Conservation (phyloP, 2,329 filamentous ascomycete genomes). For the Aureobasidium subglaciale region DNA sequence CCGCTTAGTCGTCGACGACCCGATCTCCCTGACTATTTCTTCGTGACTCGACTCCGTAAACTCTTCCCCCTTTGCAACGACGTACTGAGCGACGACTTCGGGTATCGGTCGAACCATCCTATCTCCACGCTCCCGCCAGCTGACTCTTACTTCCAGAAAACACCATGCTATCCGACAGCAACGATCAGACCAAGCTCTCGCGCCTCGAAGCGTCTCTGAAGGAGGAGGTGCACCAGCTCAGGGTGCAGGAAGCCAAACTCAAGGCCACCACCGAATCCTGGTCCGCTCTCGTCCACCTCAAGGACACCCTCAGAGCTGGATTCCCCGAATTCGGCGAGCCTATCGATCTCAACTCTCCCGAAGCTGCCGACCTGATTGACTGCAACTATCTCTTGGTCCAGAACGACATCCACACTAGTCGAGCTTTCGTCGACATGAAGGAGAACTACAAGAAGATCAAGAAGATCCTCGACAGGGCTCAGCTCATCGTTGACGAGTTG, state of each 20-base stretch:
- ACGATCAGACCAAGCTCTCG: too few species aligned
- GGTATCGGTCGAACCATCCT: too few species aligned
- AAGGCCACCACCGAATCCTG: not conserved
- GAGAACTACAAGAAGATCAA: not conserved
- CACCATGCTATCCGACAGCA: too few species aligned
- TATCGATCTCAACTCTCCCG: not conserved
- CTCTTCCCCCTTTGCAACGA: too few species aligned
- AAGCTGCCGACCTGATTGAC: not conserved
- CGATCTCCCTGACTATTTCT: too few species aligned
- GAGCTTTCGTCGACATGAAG: not conserved
- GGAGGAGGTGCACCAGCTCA: not conserved
- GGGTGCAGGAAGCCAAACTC: not conserved
- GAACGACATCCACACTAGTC: not conserved
- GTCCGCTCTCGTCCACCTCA: not conserved
- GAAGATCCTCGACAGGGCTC: not conserved
- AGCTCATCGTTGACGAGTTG: not conserved
- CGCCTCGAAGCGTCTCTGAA: not conserved
- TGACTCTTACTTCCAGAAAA: too few species aligned
- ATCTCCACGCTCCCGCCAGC: too few species aligned
- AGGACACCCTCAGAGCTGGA: not conserved
- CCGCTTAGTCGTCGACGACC: too few species aligned
- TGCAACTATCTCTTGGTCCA: not conserved
- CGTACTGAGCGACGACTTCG: too few species aligned
- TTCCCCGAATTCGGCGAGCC: not conserved
- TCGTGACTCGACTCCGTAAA: too few species aligned